These are phyloP conservation scores for Martiniozyma asiatica DNA, from an alignment of 1,139 yeast species.

Conservation along the genomic window DNA sequence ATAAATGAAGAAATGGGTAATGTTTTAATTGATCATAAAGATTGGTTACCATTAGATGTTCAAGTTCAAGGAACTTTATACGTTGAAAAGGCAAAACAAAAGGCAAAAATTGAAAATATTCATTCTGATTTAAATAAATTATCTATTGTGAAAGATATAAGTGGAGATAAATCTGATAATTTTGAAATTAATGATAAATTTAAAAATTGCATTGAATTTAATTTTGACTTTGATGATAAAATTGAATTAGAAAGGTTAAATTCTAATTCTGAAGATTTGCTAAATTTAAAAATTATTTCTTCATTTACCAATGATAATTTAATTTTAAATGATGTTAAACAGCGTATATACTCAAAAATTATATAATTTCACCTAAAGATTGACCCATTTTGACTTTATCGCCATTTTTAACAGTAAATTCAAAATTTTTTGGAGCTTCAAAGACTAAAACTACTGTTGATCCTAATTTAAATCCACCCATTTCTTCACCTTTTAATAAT, in stretches of 20 bases:
- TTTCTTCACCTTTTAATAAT: conserved; percentile 80
- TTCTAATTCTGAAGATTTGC: too few relatives aligned
- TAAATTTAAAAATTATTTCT: background rate
- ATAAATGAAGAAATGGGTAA: conserved; percentile 39
- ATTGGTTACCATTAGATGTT: too few relatives aligned
- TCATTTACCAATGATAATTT: too few relatives aligned
- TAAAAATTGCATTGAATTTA: too few relatives aligned
- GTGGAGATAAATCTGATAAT: background rate
- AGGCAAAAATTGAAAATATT: too few relatives aligned
- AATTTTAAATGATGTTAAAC: too few relatives aligned
- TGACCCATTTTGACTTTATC: conserved; percentile 82
- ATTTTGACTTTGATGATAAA: too few relatives aligned
- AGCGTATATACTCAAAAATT: background rate
- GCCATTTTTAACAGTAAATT: conserved; percentile 59
- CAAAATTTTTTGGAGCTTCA: conserved; percentile 78
- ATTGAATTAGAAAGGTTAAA: too few relatives aligned
- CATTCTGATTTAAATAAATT: too few relatives aligned
- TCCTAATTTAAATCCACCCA: conserved; percentile 95
- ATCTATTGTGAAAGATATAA: conserved; percentile 17
- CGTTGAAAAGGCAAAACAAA: too few relatives aligned
- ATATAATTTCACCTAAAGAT: conserved; percentile 51
- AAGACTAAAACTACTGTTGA: conserved; percentile 92
- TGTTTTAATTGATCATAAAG: conserved; percentile 32
- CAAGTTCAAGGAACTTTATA: too few relatives aligned
- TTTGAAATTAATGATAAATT: background rate